phyloP scores from a whole-genome alignment of 805 yeast species.

The Saccharomycopsis lassenensis region DNA sequence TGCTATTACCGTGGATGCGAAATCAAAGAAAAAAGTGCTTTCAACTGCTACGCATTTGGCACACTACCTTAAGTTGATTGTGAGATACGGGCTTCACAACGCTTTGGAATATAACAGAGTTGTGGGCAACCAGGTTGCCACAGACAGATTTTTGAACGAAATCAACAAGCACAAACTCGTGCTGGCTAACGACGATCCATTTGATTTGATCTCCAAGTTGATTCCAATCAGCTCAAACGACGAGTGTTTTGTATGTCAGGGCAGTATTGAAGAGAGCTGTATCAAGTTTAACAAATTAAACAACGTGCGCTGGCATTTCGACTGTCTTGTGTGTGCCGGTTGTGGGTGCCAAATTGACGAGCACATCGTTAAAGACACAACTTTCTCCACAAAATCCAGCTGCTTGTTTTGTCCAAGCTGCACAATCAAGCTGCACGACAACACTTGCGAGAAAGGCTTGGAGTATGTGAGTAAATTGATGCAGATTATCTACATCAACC shows the following conservation, averaged over 20 bases:
- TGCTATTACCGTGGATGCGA: constrained; percentile 24
- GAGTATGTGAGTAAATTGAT: constrained; percentile 52
- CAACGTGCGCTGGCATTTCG: constrained; percentile 69
- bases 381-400: constrained; percentile 27
- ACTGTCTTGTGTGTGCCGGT: constrained; percentile 56
- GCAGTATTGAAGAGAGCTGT: constrained; percentile 81
- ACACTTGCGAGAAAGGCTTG: constrained; percentile 44
- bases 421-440: constrained; percentile 32
- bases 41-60: constrained; percentile 85
- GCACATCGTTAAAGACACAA: not conserved
- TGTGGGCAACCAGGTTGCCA: constrained; percentile 45
- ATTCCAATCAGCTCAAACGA: constrained; percentile 61
- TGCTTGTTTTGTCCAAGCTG: constrained; percentile 54
- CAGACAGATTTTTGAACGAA: constrained; percentile 50
- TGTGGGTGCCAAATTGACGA: constrained; percentile 30
- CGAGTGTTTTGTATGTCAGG: constrained; percentile 57
- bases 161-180: constrained; percentile 36
- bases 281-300: constrained; percentile 32
- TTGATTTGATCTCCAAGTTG: constrained; percentile 27
- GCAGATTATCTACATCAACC: constrained; percentile 67
- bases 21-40: constrained; percentile 39
- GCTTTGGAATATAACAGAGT: constrained; percentile 60
- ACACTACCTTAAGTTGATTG: constrained; percentile 77
- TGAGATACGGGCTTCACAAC: constrained; percentile 67
- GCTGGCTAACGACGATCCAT: constrained; percentile 24